Evolutionary conservation across 2,329 filamentous ascomycete genomes (phyloP), one percentile per base, ranked within the genome.

Genomic region (Thielaviopsis punctulata): DNA sequence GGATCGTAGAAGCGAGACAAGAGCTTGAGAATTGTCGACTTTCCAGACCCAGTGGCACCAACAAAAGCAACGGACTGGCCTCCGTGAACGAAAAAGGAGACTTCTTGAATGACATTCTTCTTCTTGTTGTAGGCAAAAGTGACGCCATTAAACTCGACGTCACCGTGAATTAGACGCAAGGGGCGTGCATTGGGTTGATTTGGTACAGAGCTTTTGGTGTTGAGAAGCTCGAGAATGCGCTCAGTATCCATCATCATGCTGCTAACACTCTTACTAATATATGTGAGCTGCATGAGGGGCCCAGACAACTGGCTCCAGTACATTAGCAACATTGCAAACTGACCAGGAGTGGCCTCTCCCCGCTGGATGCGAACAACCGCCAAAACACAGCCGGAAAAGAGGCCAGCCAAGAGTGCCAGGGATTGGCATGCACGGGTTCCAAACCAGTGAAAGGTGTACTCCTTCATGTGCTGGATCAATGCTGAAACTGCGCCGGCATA

Each of bases 261-360:
- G 53, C 74, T 75, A 56, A 80, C 70, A 48, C 64, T 72, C 59
- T 74, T 76, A 6, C 76, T 75, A 24, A 79, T 64, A 18, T 67
- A 66, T 6, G 75, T 73, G 60, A 87, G 86, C 63, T 84, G 86
- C 57, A 80, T 80, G 51, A 87, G 70, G 2, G 83, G 83, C 1
- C 76, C 73, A 45, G 82, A 82, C 36, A 87, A 70, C 60, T 86
- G 82, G 18, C 75, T 74, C 81, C 85, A 85, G 63, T 86, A 87
- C 51, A 80, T 82, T 55, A 86, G 66, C 15, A 87, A 69, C 65
- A 80, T 77, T 52, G 84, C 78, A 58, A 87, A 86, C 57, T 82
- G 73, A 52, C 82, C 82, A 10, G 82, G 69, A 4, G 75, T 76
- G 4, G 76, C 73, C 50, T 73, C 65, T 1, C 73, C 73, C n/a